A percentile compares a stretch with the other conserved stretches of the same genome.
Evolutionary conservation across 306 rosid genomes (phyloP).

Genomic region (Coriaria nepalensis): DNA sequence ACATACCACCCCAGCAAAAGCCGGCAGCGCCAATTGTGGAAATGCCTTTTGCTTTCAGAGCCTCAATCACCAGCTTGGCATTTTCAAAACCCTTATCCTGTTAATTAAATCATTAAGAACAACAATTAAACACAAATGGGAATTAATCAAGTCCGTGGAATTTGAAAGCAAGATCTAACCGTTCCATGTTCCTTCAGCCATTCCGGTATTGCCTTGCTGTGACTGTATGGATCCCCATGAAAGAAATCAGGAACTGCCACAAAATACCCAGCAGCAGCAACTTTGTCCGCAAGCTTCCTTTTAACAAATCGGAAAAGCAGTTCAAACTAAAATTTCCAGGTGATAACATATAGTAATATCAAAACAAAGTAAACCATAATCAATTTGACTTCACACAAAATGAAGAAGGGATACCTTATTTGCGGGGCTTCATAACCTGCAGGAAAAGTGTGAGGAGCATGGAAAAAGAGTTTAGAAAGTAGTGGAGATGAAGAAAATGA

Average conservation of each 20-base stretch:
- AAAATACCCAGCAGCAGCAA: slow-evolving; percentile 62
- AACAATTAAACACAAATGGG: not conserved
- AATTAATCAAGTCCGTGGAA: slow-evolving; percentile 7
- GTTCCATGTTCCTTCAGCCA: slow-evolving; percentile 47
- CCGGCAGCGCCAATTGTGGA: slow-evolving; percentile 53
- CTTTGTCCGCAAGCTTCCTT: slow-evolving; percentile 78
- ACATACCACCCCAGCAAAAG: slow-evolving; percentile 72
- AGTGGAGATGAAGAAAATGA: not conserved
- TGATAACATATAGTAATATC: not conserved
- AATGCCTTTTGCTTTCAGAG: slow-evolving; percentile 43
- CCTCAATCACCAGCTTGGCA: slow-evolving; percentile 36
- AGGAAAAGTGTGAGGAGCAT: slow-evolving; percentile 7
- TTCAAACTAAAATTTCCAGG: slow-evolving; percentile 7
- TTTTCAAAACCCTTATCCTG: slow-evolving; percentile 51
- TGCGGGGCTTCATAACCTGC: slow-evolving; percentile 76
- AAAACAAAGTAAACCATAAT: too few relatives aligned
- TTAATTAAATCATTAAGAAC: slow-evolving; percentile 7
- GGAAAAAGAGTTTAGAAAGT: not conserved
- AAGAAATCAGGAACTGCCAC: slow-evolving; percentile 65
- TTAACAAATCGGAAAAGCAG: slow-evolving; percentile 13
- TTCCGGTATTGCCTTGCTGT: slow-evolving; percentile 21
- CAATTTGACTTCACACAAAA: too few relatives aligned
- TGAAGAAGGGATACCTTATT: slow-evolving; percentile 48
- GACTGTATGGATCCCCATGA: slow-evolving; percentile 43
- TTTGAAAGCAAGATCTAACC: slow-evolving; percentile 32